Percentiles rank a stretch among this genome's conserved stretches.
These are phyloP conservation scores for Stenocarpella maydis DNA, from an alignment of 2,329 filamentous ascomycete genomes.

Conservation along the genomic window DNA sequence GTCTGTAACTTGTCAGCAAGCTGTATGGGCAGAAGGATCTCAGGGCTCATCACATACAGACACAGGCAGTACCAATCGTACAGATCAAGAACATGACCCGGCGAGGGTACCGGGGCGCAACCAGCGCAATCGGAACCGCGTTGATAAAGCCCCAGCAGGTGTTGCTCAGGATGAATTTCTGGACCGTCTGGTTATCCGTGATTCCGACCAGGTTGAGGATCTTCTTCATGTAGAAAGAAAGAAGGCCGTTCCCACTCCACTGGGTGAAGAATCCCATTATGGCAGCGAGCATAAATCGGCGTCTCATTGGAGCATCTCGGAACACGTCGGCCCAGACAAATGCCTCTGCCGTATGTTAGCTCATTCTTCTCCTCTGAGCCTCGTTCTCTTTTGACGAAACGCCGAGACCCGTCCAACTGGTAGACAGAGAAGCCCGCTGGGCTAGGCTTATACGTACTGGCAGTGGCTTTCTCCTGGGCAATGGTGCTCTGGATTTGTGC, in stretches of 20 bases:
- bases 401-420: constrained; percentile 45
- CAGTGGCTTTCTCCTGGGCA: constrained; percentile 54
- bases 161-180: constrained; percentile 49
- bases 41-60: constrained; percentile 14
- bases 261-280: constrained; percentile 51
- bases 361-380: no score
- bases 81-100: constrained; percentile 49
- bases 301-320: constrained; percentile 46
- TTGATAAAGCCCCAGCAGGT: constrained; percentile 50
- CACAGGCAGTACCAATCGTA: constrained; percentile 37
- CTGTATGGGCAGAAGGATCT: not conserved
- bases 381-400: not conserved
- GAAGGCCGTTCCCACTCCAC: constrained; percentile 50
- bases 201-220: constrained; percentile 51
- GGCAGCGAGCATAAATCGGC: constrained; percentile 45
- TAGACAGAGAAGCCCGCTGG: not conserved
- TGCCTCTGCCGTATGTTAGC: constrained; percentile 9
- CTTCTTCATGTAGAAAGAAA: constrained; percentile 51
- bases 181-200: constrained; percentile 46
- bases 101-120: constrained; percentile 46
- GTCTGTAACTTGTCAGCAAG: not conserved
- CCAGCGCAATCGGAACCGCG: constrained; percentile 47
- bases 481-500: constrained; percentile 64
- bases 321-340: constrained; percentile 41
- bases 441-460: constrained; percentile 40